Evolutionary conservation across 257 asterid species (phyloP).

Genomic region (Lycium barbarum): DNA sequence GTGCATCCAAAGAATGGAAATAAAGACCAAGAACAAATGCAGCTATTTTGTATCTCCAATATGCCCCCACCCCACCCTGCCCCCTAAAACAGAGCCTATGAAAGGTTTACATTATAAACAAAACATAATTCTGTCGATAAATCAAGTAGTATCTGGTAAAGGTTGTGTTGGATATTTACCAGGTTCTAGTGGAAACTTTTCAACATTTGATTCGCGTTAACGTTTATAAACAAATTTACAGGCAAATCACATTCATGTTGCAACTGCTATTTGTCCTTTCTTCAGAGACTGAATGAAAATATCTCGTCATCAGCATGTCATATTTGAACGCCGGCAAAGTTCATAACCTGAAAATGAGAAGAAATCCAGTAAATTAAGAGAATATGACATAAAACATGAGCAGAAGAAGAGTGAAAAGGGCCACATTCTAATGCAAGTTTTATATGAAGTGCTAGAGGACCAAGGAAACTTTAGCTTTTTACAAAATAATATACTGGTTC

Average conservation of each 20-base stretch:
- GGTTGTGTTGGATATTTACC: constrained; percentile 6
- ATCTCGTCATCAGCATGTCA: constrained; percentile 57
- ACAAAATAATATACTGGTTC: background rate
- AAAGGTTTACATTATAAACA: background rate
- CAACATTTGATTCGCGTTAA: constrained; percentile 25
- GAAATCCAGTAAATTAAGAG: background rate
- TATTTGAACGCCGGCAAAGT: constrained; percentile 46
- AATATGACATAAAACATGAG: background rate
- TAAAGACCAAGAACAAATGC: background rate
- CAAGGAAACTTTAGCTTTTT: background rate
- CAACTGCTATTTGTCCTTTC: constrained; percentile 18
- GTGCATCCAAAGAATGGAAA: background rate
- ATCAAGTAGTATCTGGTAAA: background rate
- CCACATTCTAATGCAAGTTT: background rate
- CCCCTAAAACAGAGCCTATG: background rate
- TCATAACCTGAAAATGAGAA: constrained; percentile 41
- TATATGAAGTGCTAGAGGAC: background rate
- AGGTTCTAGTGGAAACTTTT: background rate
- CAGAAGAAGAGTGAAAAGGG: background rate
- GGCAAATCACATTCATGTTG: constrained; percentile 28
- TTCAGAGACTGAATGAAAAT: background rate
- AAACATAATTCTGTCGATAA: background rate
- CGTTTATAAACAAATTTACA: constrained; percentile 29
- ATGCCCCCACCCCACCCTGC: background rate
- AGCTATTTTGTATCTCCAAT: background rate